phyloP scores from a whole-genome alignment of 371 early-diverging fungal genomes.

The Mucor mucedo region DNA sequence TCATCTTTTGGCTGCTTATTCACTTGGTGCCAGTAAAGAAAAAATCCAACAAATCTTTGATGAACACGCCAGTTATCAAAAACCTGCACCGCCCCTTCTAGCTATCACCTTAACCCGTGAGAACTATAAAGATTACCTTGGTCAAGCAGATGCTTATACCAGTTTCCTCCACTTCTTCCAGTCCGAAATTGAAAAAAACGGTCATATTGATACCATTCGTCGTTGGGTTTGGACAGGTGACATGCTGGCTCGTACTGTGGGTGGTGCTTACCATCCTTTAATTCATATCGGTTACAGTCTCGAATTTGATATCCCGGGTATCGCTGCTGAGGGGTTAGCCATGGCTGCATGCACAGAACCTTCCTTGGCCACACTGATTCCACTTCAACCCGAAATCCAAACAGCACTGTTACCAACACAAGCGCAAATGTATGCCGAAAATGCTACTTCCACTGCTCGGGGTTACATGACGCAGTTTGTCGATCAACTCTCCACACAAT shows the following conservation, averaged over 20 bases:
- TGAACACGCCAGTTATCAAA: constrained; percentile 43
- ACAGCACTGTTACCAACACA: constrained; percentile 4
- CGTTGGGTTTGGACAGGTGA: constrained; percentile 54
- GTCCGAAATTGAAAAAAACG: constrained; percentile 47
- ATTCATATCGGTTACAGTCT: constrained; percentile 72
- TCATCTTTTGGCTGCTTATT: constrained; percentile 59
- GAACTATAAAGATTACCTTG: constrained; percentile 47
- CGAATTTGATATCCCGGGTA: constrained; percentile 62
- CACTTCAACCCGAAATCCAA: constrained; percentile 19
- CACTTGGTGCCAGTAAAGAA: constrained; percentile 55
- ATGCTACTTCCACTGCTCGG: constrained; percentile 13
- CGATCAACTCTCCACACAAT: constrained; percentile 7
- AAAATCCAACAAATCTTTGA: constrained; percentile 60
- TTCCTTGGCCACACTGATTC: constrained; percentile 22
- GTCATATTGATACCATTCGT: constrained; percentile 50
- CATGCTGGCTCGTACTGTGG: constrained; percentile 47
- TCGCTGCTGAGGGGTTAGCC: constrained; percentile 64
- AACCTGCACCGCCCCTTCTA: constrained; percentile 38
- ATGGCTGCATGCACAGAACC: constrained; percentile 49
- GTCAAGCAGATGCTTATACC: constrained; percentile 50
- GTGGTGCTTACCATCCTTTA: constrained; percentile 64
- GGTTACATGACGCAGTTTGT: constrained; percentile 13
- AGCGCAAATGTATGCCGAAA: constrained; percentile 26
- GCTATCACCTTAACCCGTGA: constrained; percentile 36
- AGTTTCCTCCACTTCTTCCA: constrained; percentile 55